phyloP scores from a whole-genome alignment of 106 monocot genomes.

The Ottelia alismoides region DNA sequence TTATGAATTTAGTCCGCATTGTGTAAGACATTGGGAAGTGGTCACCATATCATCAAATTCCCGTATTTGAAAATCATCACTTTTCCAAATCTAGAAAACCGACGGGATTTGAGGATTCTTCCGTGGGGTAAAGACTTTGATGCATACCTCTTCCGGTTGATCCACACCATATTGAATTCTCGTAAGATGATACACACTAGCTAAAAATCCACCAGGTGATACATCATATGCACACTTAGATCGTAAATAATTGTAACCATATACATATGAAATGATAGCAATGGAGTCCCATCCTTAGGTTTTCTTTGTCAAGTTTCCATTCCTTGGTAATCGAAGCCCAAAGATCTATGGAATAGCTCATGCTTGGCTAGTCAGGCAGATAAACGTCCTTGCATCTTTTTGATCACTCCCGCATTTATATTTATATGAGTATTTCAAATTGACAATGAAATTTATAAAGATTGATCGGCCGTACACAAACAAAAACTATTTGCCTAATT shows the following conservation, averaged over 20 bases:
- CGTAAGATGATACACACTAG: conserved; percentile 11
- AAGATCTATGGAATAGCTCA: conserved; percentile 1
- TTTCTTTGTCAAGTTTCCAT: background rate
- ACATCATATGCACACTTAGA: conserved; percentile 8
- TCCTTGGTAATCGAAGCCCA: background rate
- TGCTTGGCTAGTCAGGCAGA: background rate
- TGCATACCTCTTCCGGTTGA: background rate
- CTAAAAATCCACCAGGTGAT: conserved; percentile 6
- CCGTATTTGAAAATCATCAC: background rate
- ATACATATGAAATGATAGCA: conserved; percentile 10
- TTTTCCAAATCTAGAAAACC: background rate
- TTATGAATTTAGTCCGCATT: no score
- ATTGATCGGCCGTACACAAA: background rate
- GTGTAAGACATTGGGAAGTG: no score
- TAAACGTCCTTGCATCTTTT: background rate
- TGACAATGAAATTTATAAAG: background rate
- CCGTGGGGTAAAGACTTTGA: background rate
- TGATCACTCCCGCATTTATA: background rate
- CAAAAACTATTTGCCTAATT: background rate
- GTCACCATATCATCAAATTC: background rate
- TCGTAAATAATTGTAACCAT: conserved; percentile 13
- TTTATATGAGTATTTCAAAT: background rate
- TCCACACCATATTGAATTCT: conserved; percentile 8
- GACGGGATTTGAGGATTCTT: background rate
- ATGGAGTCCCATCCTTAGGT: conserved; percentile 7